Conservation (phyloP, 1,284 basidiomycete genomes). For the Meripilus lineatus region DNA sequence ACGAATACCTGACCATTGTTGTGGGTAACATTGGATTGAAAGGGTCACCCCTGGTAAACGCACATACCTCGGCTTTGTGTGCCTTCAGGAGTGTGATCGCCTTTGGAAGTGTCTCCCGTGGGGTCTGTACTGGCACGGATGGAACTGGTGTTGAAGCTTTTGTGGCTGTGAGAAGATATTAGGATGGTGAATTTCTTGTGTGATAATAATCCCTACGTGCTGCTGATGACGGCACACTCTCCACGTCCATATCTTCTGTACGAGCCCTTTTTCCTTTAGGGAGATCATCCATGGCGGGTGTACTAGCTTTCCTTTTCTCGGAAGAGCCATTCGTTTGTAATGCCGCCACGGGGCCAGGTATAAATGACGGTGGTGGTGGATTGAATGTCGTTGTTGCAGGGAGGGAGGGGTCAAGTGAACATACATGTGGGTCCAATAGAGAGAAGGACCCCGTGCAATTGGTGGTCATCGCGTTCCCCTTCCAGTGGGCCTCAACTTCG, state of each 20-base stretch:
- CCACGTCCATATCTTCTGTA: constrained; percentile 23
- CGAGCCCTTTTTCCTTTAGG: constrained; percentile 27
- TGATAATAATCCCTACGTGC: constrained; percentile 22
- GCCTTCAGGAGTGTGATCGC: constrained; percentile 49
- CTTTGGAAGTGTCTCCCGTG: constrained; percentile 7
- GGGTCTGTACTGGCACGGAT: constrained; percentile 1
- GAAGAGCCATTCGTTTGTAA: constrained; percentile 11
- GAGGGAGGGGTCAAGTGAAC: constrained; percentile 41
- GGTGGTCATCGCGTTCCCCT: constrained; percentile 48
- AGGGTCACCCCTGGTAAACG: background rate
- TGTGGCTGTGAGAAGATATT: constrained; percentile 1
- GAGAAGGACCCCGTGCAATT: constrained; percentile 67
- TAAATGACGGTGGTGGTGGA: constrained; percentile 10
- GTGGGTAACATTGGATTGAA: background rate
- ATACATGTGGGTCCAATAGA: constrained; percentile 65
- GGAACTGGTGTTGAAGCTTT: constrained; percentile 6
- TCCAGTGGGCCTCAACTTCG: constrained; percentile 83
- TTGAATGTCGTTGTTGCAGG: constrained; percentile 13
- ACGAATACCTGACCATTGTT: constrained; percentile 62
- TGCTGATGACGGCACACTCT: constrained; percentile 19
- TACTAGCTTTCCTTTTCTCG: constrained; percentile 29
- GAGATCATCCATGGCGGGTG: constrained; percentile 19
- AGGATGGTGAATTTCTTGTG: background rate
- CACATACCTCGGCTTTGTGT: constrained; percentile 58
- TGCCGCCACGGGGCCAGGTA: background rate